phyloP scores from a whole-genome alignment of 140 eudicot species.

The Anethum foeniculum region DNA sequence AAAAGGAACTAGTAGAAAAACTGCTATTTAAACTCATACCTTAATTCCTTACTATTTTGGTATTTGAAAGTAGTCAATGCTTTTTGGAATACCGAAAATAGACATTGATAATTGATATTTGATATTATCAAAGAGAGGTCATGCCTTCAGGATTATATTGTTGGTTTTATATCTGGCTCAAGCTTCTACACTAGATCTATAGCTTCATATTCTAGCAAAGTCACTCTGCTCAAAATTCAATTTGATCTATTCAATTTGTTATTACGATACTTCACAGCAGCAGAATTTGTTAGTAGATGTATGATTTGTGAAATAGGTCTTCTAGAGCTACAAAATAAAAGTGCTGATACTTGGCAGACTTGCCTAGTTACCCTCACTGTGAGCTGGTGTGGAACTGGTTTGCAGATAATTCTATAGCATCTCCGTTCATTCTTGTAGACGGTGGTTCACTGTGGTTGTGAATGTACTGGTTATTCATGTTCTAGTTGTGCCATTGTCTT shows the following conservation, averaged over 20 bases:
- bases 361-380: neutral
- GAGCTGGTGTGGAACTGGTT: neutral
- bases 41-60: neutral
- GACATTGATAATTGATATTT: neutral
- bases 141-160: neutral
- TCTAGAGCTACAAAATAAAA: neutral
- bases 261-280: too few species aligned
- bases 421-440: neutral
- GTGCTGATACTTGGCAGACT: neutral
- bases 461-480: neutral
- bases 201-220: neutral
- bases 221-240: neutral
- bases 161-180: neutral
- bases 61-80: neutral
- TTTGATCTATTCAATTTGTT: too few species aligned
- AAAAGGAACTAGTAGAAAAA: neutral
- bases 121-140: neutral
- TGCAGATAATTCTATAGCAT: neutral
- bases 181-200: neutral
- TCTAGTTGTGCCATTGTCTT: neutral
- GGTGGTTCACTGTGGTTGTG: neutral
- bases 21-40: neutral
- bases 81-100: neutral
- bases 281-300: neutral
- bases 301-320: neutral